Percentiles rank a stretch among this genome's conserved stretches.
phyloP scores from a whole-genome alignment of 352 stramenopile species.

The Globisporangium acanthophoron region DNA sequence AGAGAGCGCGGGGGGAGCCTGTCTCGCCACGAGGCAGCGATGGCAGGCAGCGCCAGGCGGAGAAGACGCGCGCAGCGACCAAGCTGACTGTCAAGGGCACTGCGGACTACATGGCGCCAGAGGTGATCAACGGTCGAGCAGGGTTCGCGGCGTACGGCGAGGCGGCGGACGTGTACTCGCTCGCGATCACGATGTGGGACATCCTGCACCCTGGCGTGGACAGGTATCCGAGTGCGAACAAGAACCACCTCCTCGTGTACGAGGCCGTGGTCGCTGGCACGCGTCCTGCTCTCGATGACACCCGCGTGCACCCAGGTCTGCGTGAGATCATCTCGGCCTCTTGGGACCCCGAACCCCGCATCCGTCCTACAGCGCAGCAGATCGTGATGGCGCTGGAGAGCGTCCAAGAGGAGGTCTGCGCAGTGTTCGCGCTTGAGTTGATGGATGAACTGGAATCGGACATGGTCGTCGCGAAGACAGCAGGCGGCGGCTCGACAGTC shows the following conservation, averaged over 20 bases:
- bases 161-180: slow-evolving; percentile 39
- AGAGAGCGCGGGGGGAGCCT: neutral
- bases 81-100: slow-evolving; percentile 24
- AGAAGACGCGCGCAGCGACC: neutral
- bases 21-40: neutral
- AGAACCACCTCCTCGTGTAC: slow-evolving; percentile 23
- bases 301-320: slow-evolving; percentile 16
- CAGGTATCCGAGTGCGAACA: slow-evolving; percentile 18
- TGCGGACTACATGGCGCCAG: slow-evolving; percentile 51
- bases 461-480: slow-evolving; percentile 5
- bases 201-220: slow-evolving; percentile 26
- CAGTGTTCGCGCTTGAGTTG: slow-evolving; percentile 20
- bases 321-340: slow-evolving; percentile 19
- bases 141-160: slow-evolving; percentile 29
- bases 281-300: slow-evolving; percentile 17
- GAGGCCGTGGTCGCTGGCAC: slow-evolving; percentile 25
- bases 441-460: slow-evolving; percentile 12
- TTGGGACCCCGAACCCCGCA: slow-evolving; percentile 19
- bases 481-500: slow-evolving; percentile 4
- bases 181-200: slow-evolving; percentile 54
- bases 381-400: slow-evolving; percentile 24
- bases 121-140: slow-evolving; percentile 34
- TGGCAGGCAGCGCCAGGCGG: neutral
- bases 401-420: slow-evolving; percentile 21
- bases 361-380: slow-evolving; percentile 16